Base-by-base conservation (phyloP, 2,329 filamentous ascomycete genomes). In the Colletotrichum tanaceti region DNA sequence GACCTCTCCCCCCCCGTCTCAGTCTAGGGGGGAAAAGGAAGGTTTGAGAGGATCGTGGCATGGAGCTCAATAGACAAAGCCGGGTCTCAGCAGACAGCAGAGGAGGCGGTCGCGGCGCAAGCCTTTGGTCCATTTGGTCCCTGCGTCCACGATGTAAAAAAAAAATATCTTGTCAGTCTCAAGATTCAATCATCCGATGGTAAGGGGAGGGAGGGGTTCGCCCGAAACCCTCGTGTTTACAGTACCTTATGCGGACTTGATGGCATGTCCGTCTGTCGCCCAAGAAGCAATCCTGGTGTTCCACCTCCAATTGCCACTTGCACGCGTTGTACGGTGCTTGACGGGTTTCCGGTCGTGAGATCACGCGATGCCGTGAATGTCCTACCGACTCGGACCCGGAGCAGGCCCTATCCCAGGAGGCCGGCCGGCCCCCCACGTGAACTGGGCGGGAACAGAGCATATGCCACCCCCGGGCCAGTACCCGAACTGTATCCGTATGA, bases 401-500 rank as follows among this genome's bases (percentile, higher is more conserved):
- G n/a, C 24, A 47, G 41, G 32, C 28, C 39, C 41, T 28, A 20
- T 16, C 41, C 43, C 24, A 20, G 43, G 28, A 47, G 10, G n/a
- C 41, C 43, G n/a, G n/a, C n/a, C n/a, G n/a, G n/a, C n/a, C n/a
- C n/a, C n/a, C n/a, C n/a, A n/a, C n/a, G n/a, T n/a, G n/a, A n/a
- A n/a, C n/a, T n/a, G n/a, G n/a, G n/a, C 39, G 16, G 41, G 47
- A 47, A 10, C n/a, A 50, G 22, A 20, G 41, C 20, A 38, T 55
- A 38, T 55, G 54, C 62, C 61, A 65, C 10, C 35, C 35, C 62
- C 62, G 65, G 54, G 6, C 35, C 28, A 28, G 32, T 16, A 24
- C 11, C 44, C n/a, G 11, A 9, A 38, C 39, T 50, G 32, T 43
- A 24, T 11, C 39, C 44, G 32, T 43, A 24, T 11, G 32, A 9